These are phyloP conservation scores for Hypomyces perniciosus DNA, from an alignment of 2,329 filamentous ascomycete species.

Conservation along the genomic window DNA sequence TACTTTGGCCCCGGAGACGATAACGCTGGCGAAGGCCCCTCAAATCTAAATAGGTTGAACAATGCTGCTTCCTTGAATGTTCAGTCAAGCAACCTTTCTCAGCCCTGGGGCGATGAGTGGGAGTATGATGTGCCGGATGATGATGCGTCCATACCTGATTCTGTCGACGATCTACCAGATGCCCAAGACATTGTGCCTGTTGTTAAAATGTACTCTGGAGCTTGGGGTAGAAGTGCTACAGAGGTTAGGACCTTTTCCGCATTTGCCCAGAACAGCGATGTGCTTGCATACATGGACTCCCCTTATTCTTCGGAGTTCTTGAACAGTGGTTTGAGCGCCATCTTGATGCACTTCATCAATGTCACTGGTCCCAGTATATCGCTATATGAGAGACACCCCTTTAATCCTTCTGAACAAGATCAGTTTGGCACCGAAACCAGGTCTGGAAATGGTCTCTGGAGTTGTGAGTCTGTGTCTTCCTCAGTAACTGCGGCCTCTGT, in stretches of 20 bases:
- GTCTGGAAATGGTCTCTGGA: slow-evolving; percentile 60
- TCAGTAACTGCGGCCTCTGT: not conserved
- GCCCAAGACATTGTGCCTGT: slow-evolving; percentile 28
- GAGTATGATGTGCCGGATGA: slow-evolving; percentile 40
- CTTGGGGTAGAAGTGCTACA: slow-evolving; percentile 30
- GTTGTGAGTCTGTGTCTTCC: slow-evolving; percentile 40
- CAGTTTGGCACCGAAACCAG: slow-evolving; percentile 57
- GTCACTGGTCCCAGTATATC: slow-evolving; percentile 83
- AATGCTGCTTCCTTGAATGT: not conserved
- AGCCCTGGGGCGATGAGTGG: slow-evolving; percentile 13
- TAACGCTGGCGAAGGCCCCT: not conserved
- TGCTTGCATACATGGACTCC: slow-evolving; percentile 62
- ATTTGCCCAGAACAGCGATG: slow-evolving; percentile 42
- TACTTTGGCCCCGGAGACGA: not conserved
- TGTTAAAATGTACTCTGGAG: slow-evolving; percentile 31
- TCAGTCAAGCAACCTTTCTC: not conserved
- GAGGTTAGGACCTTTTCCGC: slow-evolving; percentile 45
- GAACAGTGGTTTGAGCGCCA: slow-evolving; percentile 70
- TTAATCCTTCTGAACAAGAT: slow-evolving; percentile 55
- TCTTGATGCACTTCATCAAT: slow-evolving; percentile 89
- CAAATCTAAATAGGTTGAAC: not conserved
- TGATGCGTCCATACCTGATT: slow-evolving; percentile 56
- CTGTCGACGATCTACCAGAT: slow-evolving; percentile 49
- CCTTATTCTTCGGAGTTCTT: slow-evolving; percentile 66
- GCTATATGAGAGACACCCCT: slow-evolving; percentile 76